Evolutionary conservation across 768 basidiomycete species (phyloP), one percentile per base, ranked within the genome.

Genomic region (Panus rudis): DNA sequence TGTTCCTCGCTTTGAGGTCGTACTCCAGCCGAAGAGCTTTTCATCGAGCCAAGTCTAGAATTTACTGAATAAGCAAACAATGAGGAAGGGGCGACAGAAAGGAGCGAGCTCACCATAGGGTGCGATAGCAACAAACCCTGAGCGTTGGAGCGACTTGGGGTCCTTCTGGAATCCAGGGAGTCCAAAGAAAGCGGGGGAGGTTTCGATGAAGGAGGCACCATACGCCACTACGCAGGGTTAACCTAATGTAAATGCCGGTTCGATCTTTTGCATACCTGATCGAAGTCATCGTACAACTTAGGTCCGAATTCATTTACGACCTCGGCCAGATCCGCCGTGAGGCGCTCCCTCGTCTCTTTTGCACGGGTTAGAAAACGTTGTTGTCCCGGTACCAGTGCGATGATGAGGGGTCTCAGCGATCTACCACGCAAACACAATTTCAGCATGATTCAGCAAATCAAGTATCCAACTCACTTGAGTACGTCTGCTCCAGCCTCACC

Each of bases 401-500:
- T 72, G 54, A 96, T 68, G 34, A 98, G 73, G 13, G 93, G 93
- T 33, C 87, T 78, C n/a, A 98, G 72, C 13, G 93, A 96, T 61
- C 92, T 94, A 26, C 8, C n/a, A 41, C 16, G 43, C 24, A 48
- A 11, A 42, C n/a, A n/a, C n/a, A n/a, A n/a, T 10, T 20, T 46
- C 48, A 38, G 16, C 45, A 42, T 20, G 33, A 17, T 8, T 17
- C n/a, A 24, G 38, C 16, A 42, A 26, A 22, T 22, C 39, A 16
- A 25, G n/a, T 12, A n/a, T n/a, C n/a, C n/a, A n/a, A 66, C 84
- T 56, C 51, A 93, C 92, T 96, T 96, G 42, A 92, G 71, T 23
- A 98, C 91, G 55, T 98, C 93, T 78, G 93, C 84, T 30, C 93
- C 94, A 27, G 92, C 94, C 61, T 98, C 93, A 28, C 93, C 93